Evolutionary conservation across 1,139 yeast genomes (phyloP).

Genomic region (Magnusiomyces tetraspermus): DNA sequence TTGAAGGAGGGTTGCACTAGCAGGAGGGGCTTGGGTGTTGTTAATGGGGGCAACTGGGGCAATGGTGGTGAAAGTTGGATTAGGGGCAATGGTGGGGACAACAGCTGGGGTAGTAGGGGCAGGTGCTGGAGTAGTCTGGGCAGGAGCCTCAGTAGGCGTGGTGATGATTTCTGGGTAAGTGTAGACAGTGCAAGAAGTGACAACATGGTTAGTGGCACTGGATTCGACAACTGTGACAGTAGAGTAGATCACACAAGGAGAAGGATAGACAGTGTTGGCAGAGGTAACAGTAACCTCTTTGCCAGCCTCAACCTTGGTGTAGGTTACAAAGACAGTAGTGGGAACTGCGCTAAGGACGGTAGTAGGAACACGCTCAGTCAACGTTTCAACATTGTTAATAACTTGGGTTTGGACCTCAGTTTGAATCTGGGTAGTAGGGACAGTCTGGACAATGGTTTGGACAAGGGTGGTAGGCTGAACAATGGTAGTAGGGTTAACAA

Average conservation of each 20-base stretch:
- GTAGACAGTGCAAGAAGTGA: background rate
- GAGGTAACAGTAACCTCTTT: slow-evolving; percentile 2
- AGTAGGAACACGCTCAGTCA: background rate
- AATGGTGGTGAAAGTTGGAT: background rate
- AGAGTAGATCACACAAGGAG: background rate
- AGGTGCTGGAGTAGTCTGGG: background rate
- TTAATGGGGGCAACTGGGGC: background rate
- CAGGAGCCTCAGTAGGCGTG: background rate
- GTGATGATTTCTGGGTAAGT: background rate
- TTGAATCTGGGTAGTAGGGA: slow-evolving; percentile 3
- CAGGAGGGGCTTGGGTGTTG: background rate
- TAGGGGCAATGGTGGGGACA: background rate
- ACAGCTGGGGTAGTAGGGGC: background rate
- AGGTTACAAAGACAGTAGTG: slow-evolving; percentile 2
- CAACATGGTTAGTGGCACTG: background rate
- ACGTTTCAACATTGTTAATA: background rate
- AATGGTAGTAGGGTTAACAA: slow-evolving; percentile 6
- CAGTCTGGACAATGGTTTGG: slow-evolving; percentile 6
- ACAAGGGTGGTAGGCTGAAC: slow-evolving; percentile 7
- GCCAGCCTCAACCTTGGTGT: background rate
- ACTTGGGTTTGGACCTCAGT: slow-evolving; percentile 2
- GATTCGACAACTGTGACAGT: slow-evolving; percentile 1
- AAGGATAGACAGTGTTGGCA: background rate
- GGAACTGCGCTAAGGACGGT: slow-evolving; percentile 1
- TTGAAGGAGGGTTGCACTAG: slow-evolving; percentile 1